Base-by-base conservation (phyloP, 2,329 filamentous ascomycete genomes). In the Onygenales sp. region DNA sequence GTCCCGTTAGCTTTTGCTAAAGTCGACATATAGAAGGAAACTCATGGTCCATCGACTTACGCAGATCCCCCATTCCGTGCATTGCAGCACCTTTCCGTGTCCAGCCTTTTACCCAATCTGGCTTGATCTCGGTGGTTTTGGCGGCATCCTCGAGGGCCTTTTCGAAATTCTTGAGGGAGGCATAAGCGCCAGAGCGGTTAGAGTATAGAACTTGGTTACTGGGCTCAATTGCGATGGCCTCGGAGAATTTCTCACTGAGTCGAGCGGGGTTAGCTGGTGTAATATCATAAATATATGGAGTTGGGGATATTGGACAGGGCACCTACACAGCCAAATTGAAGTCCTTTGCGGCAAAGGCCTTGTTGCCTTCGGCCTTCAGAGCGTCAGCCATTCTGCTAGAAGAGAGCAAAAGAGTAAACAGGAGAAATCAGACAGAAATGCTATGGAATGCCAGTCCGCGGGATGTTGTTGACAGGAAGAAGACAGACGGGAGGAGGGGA, bases 21-120 rank as follows among this genome's bases (percentile, higher is more conserved):
- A 21, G 42, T 27, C 21, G 36, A 56, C 5, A 42, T 54, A 63
- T 43, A 65, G 58, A 61, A 55, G 57, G 54, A 47, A 44, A 11
- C 10, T n/a, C 9, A 32, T 11, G 27, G 32, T 31, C 27, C 6
- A 17, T 45, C 36, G n/a, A 68, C 76, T 58, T 75, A 82, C 79
- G 64, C 21, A 97, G 79, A 68, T 98, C 89, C 50, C 91, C 89
- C 56, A 85, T 77, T 45, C 93, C 93, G 70, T 95, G 93, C 36
- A 91, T 79, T 53, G 93, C 93, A 58, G 90, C 86, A 60, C 92
- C 93, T 72, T 96, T 96, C 57, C 93, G 85, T 55, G 87, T 86
- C 86, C 89, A 96, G 60, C 93, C 93, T 75, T 97, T 97, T 56
- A 89, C 84, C 93, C 93, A 98, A 77, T 97, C 93, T 10, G 92